These are phyloP conservation scores for Lactarius hengduanensis DNA, from an alignment of 768 basidiomycete species.

Conservation along the genomic window DNA sequence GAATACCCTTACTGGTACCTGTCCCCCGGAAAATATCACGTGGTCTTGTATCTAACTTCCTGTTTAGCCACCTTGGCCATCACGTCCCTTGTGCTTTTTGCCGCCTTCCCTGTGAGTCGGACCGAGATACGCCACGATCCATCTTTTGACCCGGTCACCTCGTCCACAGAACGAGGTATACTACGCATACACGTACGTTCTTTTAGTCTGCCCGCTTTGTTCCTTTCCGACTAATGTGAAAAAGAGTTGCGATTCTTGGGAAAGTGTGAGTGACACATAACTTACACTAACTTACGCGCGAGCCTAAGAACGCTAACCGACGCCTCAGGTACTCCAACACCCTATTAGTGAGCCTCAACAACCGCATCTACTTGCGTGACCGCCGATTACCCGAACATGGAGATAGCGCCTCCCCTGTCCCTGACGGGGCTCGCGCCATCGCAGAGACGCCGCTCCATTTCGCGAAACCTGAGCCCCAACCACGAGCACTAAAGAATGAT, in stretches of 20 bases:
- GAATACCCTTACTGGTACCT: not conserved
- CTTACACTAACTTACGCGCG: not conserved
- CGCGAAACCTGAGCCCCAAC: not conserved
- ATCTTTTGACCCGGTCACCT: not conserved
- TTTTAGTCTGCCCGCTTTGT: not conserved
- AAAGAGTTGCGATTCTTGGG: not conserved
- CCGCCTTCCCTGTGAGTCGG: not conserved
- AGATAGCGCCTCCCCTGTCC: not conserved
- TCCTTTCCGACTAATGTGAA: not conserved
- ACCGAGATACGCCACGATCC: not conserved
- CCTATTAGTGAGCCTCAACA: not conserved
- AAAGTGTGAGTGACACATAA: not conserved
- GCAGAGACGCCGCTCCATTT: not conserved
- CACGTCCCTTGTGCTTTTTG: not conserved
- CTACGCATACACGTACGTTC: not conserved
- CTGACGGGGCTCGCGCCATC: not conserved
- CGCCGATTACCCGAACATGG: not conserved
- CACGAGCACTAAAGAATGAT: not conserved
- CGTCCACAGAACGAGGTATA: not conserved
- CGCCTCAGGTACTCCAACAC: not conserved
- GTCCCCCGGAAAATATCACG: not conserved
- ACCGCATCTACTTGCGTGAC: not conserved
- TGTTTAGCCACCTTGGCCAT: not conserved
- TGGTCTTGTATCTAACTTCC: not conserved
- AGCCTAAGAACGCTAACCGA: not conserved